phyloP scores from a whole-genome alignment of 2,329 filamentous ascomycete genomes.

The Cordyceps militaris region DNA sequence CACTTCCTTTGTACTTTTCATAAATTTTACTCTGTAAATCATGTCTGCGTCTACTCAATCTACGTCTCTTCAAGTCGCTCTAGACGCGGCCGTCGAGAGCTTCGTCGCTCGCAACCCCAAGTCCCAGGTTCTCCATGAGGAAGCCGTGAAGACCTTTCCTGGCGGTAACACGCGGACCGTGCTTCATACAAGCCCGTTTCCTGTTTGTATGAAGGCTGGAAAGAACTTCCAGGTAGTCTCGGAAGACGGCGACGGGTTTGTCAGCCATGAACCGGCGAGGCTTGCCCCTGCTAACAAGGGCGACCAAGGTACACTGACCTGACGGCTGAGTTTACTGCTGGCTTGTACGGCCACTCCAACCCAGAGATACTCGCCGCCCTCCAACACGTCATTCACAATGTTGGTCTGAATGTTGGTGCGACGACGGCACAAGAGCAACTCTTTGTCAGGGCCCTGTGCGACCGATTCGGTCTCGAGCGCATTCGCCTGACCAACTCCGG shows the following conservation, averaged over 20 bases:
- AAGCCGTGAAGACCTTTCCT: constrained; percentile 31
- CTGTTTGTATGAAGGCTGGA: constrained; percentile 33
- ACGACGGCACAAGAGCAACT: constrained; percentile 44
- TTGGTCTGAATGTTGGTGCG: constrained; percentile 49
- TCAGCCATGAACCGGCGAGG: background rate
- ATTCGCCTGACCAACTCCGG: constrained; percentile 59
- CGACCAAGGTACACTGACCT: constrained; percentile 48
- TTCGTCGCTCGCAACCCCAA: constrained; percentile 30
- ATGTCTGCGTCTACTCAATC: constrained; percentile 6
- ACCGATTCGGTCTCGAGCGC: constrained; percentile 47
- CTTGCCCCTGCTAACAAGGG: background rate
- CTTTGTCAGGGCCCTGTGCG: constrained; percentile 44
- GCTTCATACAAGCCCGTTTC: constrained; percentile 38
- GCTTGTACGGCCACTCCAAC: constrained; percentile 59
- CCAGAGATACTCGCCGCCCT: constrained; percentile 45
- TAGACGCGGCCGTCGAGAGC: constrained; percentile 26
- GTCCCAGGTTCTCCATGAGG: constrained; percentile 32
- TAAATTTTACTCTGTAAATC: background rate
- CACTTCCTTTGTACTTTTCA: background rate
- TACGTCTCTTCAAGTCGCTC: constrained; percentile 21
- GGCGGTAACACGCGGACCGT: constrained; percentile 42
- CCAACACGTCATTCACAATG: constrained; percentile 32
- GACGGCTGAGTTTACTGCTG: constrained; percentile 56
- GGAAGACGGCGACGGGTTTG: constrained; percentile 32
- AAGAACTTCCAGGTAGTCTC: constrained; percentile 30